Evolutionary conservation across 1,139 yeast species (phyloP), one percentile per base, ranked within the genome.

Genomic region (Yamadazyma taylorii): DNA sequence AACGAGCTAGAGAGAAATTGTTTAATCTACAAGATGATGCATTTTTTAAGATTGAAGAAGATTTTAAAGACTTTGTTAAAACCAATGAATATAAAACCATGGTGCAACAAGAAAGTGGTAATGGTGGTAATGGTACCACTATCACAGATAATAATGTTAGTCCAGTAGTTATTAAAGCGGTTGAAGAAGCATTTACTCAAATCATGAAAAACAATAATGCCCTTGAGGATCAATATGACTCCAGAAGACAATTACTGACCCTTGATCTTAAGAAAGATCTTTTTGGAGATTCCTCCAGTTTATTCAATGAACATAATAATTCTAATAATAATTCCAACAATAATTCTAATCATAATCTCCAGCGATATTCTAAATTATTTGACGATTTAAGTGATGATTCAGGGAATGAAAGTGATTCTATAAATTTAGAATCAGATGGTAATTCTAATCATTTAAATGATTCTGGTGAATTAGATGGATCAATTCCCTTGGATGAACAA

Each of bases 101-200:
- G n/a, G n/a, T n/a, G n/a, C n/a, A n/a, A n/a, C n/a, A n/a, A n/a
- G n/a, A n/a, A n/a, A n/a, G n/a, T n/a, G n/a, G n/a, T n/a, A n/a
- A n/a, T n/a, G n/a, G n/a, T n/a, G n/a, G n/a, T n/a, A n/a, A n/a
- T n/a, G n/a, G n/a, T n/a, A n/a, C n/a, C n/a, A n/a, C n/a, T n/a
- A n/a, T n/a, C n/a, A n/a, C 21, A 7, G 38, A 39, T 23, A 68
- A 72, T 37, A 68, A 69, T 9, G 42, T 47, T 4, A 47, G 44
- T 35, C 45, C 48, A 2, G 71, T 61, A n/a, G 81, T 77, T 0
- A 55, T 79, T 3, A 63, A 66, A 37, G 90, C 88, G 0, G 84
- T 85, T 13, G 89, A 84, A 52, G 80, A 78, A 51, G 92, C 88
- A 1, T 71, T 85, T 43, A 75, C 75, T 16, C 79, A 81, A 45